Conservation (phyloP, 768 basidiomycete species). For the Boletales sp. region DNA sequence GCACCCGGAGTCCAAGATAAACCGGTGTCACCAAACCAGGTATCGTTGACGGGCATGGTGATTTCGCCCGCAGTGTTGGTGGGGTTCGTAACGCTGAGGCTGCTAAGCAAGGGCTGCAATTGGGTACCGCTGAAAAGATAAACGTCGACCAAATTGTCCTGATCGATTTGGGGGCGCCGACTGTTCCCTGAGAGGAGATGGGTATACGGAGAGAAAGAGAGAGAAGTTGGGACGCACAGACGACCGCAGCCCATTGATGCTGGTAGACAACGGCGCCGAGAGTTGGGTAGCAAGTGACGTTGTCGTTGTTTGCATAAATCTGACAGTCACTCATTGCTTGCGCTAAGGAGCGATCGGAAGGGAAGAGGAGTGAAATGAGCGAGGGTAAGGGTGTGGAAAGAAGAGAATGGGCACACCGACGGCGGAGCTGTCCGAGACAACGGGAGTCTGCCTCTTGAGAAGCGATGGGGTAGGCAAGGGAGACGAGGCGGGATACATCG, state of each 20-base stretch:
- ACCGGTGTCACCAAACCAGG: slow-evolving; percentile 66
- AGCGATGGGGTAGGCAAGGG: slow-evolving; percentile 10
- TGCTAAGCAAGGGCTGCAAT: slow-evolving; percentile 42
- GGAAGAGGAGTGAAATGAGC: slow-evolving; percentile 5
- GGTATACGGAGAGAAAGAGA: slow-evolving; percentile 8
- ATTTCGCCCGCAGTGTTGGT: slow-evolving; percentile 54
- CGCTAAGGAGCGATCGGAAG: slow-evolving; percentile 16
- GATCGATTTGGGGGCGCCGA: slow-evolving; percentile 59
- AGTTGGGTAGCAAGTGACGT: slow-evolving; percentile 76
- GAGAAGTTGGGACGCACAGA: slow-evolving; percentile 55
- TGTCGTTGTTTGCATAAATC: slow-evolving; percentile 58
- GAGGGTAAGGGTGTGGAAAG: slow-evolving; percentile 5
- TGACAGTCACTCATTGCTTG: slow-evolving; percentile 49
- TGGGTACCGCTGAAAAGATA: slow-evolving; percentile 78
- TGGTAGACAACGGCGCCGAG: slow-evolving; percentile 57
- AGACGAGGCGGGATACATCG: slow-evolving; percentile 30
- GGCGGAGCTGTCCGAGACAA: slow-evolving; percentile 21
- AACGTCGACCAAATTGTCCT: slow-evolving; percentile 63
- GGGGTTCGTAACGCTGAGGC: slow-evolving; percentile 45
- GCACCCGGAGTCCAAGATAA: slow-evolving; percentile 36
- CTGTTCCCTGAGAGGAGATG: slow-evolving; percentile 61
- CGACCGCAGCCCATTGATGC: slow-evolving; percentile 69
- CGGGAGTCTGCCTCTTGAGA: slow-evolving; percentile 21
- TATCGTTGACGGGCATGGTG: slow-evolving; percentile 62
- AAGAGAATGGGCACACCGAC: slow-evolving; percentile 25